Evolutionary conservation across 2,329 filamentous ascomycete species (phyloP), one percentile per base, ranked within the genome.

Genomic region (Dactylonectria macrodidyma): DNA sequence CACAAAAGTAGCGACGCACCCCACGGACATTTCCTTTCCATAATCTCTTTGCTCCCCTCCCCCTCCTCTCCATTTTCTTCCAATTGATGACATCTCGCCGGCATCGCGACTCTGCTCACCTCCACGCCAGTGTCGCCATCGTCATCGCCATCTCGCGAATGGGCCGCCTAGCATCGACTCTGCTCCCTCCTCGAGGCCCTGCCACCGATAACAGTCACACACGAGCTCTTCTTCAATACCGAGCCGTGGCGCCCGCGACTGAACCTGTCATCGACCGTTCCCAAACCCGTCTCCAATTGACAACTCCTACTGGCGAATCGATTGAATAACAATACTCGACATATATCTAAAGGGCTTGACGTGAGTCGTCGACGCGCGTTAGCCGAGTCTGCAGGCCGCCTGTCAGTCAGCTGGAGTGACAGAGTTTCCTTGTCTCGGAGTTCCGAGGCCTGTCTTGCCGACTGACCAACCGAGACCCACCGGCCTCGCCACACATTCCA

Each of bases 1-100:
- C 75, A 76, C 76, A 73, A 74, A 78, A 77, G 71, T 71, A 74
- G 70, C 69, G 55, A 67, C 59, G 68, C 73, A 73, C 75, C 75
- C 75, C 73, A 72, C 73, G 73, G 68, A 68, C 66, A 68, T 73
- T 73, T 75, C 47, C 51, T 61, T 61, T 57, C 36, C 51, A 65
- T 50, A 60, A 51, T 59, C 67, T 62, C 63, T 65, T 68, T 65
- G 50, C 34, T 57, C 61, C 55, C 52, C 44, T 59, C 54, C 61
- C 62, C 54, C 61, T 66, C 62, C 30, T 51, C 58, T 55, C 48
- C 50, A 33, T 59, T 26, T 33, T 44, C 47, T 36, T 12, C 34
- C 62, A 65, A 62, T 70, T 63, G 58, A 65, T 26, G 59, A 50
- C 30, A 33, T 41, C 34, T 57, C n/a, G 16, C 38, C 55, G 44